phyloP scores from a whole-genome alignment of 306 rosid species.

The Spatholobus suberectus region DNA sequence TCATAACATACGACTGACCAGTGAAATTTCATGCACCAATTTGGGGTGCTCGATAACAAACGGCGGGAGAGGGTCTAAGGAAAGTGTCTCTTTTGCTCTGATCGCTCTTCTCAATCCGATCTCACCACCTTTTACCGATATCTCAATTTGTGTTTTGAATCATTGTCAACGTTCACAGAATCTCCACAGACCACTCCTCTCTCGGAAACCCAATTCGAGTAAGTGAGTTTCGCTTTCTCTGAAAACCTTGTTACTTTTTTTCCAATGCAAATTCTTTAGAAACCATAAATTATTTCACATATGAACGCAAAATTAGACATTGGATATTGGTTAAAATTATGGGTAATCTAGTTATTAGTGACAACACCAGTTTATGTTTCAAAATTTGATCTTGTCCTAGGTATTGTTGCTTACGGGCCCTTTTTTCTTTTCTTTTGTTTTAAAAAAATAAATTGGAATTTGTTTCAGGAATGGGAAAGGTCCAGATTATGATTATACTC shows the following conservation, averaged over 20 bases:
- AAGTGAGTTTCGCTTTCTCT: conserved; percentile 10
- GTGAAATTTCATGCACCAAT: not conserved
- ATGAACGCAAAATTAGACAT: not conserved
- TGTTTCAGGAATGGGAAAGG: conserved; percentile 12
- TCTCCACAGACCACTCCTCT: not conserved
- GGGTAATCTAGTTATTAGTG: not conserved
- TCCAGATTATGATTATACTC: not conserved
- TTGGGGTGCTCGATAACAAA: not conserved
- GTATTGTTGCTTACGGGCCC: not conserved
- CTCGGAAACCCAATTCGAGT: not conserved
- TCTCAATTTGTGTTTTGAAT: not conserved
- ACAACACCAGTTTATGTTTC: not conserved
- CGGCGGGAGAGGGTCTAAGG: not conserved
- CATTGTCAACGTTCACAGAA: not conserved
- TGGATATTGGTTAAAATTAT: not conserved
- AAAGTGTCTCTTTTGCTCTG: not conserved
- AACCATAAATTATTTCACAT: not conserved
- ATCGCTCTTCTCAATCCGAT: conserved; percentile 10
- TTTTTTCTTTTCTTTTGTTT: not conserved
- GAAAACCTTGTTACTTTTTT: not conserved
- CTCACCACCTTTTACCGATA: not conserved
- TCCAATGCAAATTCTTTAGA: not conserved
- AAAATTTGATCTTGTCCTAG: not conserved
- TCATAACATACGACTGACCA: no score
- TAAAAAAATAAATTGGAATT: not conserved